Percentiles rank a stretch among this genome's conserved stretches.
These are phyloP conservation scores for Laburnicola sp. DNA, from an alignment of 2,329 filamentous ascomycete species.

Conservation along the genomic window DNA sequence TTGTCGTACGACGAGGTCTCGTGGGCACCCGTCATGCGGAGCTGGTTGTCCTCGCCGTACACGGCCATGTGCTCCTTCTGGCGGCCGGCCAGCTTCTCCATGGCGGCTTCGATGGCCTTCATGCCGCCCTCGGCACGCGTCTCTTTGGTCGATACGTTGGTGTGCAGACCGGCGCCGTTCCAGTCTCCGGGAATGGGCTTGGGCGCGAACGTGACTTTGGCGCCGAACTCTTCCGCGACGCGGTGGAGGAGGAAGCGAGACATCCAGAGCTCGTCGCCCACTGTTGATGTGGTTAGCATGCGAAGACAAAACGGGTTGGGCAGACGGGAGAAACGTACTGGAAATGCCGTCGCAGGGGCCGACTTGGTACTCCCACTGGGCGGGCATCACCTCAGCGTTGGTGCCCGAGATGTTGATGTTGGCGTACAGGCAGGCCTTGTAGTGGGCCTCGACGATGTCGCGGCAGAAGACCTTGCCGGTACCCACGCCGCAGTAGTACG, in stretches of 20 bases:
- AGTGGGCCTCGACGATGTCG: constrained; percentile 95
- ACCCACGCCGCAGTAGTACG: constrained; percentile 98
- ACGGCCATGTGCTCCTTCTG: constrained; percentile 72
- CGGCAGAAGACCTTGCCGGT: constrained; percentile 96
- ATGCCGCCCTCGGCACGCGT: constrained; percentile 93
- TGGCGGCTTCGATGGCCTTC: constrained; percentile 86
- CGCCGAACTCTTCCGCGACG: constrained; percentile 94
- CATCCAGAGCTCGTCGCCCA: constrained; percentile 97
- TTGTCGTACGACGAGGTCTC: constrained; percentile 93
- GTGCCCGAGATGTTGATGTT: constrained; percentile 94
- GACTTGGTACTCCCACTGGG: constrained; percentile 98
- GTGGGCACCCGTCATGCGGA: constrained; percentile 87
- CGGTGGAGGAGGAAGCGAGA: constrained; percentile 86
- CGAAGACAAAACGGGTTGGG: no score
- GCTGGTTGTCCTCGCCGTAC: constrained; percentile 94
- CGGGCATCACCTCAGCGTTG: constrained; percentile 98
- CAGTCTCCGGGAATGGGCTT: constrained; percentile 96
- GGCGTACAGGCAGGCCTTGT: constrained; percentile 86
- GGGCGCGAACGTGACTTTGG: constrained; percentile 90
- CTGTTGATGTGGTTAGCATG: constrained; percentile 42
- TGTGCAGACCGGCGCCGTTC: constrained; percentile 94
- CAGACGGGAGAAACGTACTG: constrained; percentile 57
- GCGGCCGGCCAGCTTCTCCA: constrained; percentile 56
- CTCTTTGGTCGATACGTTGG: constrained; percentile 87
- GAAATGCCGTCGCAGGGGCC: constrained; percentile 85